phyloP scores from a whole-genome alignment of 164 flowering plant genomes.

The Aristolochia fimbriata region DNA sequence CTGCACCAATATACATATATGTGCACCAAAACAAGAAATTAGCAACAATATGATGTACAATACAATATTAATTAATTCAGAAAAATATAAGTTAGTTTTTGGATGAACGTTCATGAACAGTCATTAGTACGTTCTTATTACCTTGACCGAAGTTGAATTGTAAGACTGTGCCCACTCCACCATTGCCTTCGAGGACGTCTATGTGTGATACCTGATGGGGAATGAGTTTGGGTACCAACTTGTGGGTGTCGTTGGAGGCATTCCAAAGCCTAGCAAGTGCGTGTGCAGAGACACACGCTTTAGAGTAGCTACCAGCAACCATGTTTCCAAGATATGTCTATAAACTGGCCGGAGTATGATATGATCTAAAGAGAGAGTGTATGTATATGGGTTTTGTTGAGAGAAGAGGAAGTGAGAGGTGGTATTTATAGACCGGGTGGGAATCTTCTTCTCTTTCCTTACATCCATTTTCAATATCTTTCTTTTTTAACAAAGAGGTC shows the following conservation, averaged over 20 bases:
- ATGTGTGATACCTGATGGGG: background rate
- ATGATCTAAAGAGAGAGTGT: no score
- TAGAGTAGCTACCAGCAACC: constrained; percentile 1
- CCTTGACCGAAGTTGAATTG: constrained; percentile 2
- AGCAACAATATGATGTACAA: no score
- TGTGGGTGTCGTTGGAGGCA: background rate
- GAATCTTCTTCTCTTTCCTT: no score
- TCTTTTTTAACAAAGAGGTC: no score
- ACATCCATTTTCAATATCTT: no score
- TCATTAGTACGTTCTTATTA: background rate
- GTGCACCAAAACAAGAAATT: background rate
- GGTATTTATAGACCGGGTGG: background rate
- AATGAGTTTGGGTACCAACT: background rate
- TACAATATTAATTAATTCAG: no score
- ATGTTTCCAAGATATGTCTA: background rate
- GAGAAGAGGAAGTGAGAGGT: background rate
- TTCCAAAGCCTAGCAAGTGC: constrained; percentile 1
- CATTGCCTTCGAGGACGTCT: constrained; percentile 1
- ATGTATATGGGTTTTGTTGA: background rate
- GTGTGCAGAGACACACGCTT: background rate
- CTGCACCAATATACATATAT: background rate
- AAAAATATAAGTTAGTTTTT: no score
- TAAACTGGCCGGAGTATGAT: background rate
- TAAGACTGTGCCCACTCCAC: constrained; percentile 2
- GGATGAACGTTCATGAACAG: background rate